A percentile compares a stretch with the other conserved stretches of the same genome.
Conservation (phyloP, 2,329 filamentous ascomycete species). For the Calonectria ilicicola region DNA sequence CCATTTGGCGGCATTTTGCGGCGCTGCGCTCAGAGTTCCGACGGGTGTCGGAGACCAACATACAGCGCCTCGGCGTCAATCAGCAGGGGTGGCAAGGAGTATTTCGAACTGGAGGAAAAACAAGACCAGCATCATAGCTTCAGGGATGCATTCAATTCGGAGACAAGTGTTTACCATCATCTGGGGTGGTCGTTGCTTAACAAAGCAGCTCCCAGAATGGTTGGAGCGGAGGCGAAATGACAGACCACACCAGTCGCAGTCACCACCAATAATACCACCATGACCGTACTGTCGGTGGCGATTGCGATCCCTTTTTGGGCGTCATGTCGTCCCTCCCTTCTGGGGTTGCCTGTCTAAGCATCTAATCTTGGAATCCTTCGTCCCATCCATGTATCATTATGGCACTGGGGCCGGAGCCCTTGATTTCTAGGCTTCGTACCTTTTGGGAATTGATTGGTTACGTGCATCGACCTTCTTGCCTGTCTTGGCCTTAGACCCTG, state of each 20-base stretch:
- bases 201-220: conserved; percentile 13
- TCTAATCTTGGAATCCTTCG: conserved; percentile 9
- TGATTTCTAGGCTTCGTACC: conserved; percentile 11
- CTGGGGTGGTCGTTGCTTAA: background rate
- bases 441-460: conserved; percentile 5
- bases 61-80: background rate
- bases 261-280: conserved; percentile 23
- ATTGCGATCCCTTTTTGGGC: background rate
- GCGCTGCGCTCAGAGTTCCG: background rate
- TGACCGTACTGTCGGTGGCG: conserved; percentile 1
- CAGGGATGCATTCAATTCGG: background rate
- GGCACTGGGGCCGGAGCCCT: conserved; percentile 1
- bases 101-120: background rate
- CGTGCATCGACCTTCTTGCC: conserved; percentile 3
- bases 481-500: background rate
- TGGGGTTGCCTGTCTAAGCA: background rate
- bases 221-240: conserved; percentile 19
- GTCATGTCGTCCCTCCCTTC: background rate
- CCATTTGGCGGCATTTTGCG: background rate
- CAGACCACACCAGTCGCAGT: conserved; percentile 18
- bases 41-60: conserved; percentile 3
- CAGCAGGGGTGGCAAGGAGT: background rate
- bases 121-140: background rate
- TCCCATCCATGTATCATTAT: background rate
- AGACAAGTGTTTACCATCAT: background rate